Conservation (phyloP, 2,329 filamentous ascomycete genomes). For the Thielaviopsis ethacetica region DNA sequence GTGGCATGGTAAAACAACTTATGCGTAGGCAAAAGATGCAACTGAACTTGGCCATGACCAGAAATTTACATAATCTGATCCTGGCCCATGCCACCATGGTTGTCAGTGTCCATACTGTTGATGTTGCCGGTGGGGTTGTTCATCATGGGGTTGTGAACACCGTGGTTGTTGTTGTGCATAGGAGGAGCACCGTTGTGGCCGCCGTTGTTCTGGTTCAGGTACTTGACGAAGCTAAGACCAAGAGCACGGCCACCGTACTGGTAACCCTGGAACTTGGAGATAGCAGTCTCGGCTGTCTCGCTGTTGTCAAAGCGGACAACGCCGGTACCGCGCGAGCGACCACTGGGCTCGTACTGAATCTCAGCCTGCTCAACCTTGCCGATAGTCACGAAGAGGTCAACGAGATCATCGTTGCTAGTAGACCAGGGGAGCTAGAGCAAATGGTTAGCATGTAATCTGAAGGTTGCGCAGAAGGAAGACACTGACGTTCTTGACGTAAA, state of each 20-base stretch:
- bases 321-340: conserved; percentile 83
- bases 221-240: conserved; percentile 86
- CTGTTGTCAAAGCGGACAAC: conserved; percentile 84
- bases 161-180: background rate
- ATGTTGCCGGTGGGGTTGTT: conserved; percentile 32
- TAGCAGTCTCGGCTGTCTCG: conserved; percentile 80
- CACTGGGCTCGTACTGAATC: conserved; percentile 95
- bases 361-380: conserved; percentile 97
- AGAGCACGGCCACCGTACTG: conserved; percentile 92
- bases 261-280: conserved; percentile 94
- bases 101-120: conserved; percentile 59
- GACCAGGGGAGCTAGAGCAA: conserved; percentile 75
- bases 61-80: conserved; percentile 80
- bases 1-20: background rate
- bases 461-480: background rate
- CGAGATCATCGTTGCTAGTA: conserved; percentile 91
- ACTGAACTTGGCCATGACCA: background rate
- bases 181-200: background rate
- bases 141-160: background rate
- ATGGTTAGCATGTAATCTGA: conserved; percentile 14
- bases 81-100: conserved; percentile 66
- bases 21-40: too few species aligned
- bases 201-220: conserved; percentile 43
- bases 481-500: conserved; percentile 95
- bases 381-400: conserved; percentile 94